phyloP scores from a whole-genome alignment of 2,329 filamentous ascomycete genomes.

The Epichloe elymi region DNA sequence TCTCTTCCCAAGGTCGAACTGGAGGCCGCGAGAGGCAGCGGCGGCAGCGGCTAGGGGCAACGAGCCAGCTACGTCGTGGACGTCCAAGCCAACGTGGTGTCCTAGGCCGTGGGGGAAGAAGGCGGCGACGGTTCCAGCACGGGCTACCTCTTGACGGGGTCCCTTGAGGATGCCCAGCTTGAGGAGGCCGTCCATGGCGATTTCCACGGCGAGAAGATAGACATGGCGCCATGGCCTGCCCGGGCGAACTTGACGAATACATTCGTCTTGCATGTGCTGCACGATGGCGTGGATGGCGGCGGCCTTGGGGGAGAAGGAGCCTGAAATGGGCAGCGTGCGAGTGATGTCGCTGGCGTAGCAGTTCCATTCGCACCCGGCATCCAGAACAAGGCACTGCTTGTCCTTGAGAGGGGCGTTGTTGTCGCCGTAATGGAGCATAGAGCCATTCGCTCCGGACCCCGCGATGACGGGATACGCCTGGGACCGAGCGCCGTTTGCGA shows the following conservation, averaged over 20 bases:
- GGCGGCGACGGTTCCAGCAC: conserved; percentile 39
- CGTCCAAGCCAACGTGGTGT: conserved; percentile 53
- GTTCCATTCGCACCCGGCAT: conserved; percentile 75
- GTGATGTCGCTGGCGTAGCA: conserved; percentile 88
- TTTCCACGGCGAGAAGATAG: conserved; percentile 57
- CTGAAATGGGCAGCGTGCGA: conserved; percentile 67
- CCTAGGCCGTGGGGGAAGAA: conserved; percentile 54
- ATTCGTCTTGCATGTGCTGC: conserved; percentile 65
- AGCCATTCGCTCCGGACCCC: conserved; percentile 68
- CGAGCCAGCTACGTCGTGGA: conserved; percentile 42
- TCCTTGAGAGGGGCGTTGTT: conserved; percentile 63
- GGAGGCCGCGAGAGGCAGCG: conserved; percentile 19
- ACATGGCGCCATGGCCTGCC: conserved; percentile 59
- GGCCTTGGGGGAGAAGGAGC: conserved; percentile 54
- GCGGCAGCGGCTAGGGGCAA: conserved; percentile 20
- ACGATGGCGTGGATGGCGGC: conserved; percentile 66
- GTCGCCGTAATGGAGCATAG: conserved; percentile 72
- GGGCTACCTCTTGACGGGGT: conserved; percentile 41
- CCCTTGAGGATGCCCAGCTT: conserved; percentile 59
- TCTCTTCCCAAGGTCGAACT: conserved; percentile 26
- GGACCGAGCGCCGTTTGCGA: conserved; percentile 55
- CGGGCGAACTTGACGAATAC: conserved; percentile 54
- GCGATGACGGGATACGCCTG: conserved; percentile 88
- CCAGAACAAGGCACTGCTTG: conserved; percentile 65
- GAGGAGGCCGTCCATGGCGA: conserved; percentile 60